Base-by-base conservation (phyloP, 2,329 filamentous ascomycete species). In the Colletotrichum ledebouriae region DNA sequence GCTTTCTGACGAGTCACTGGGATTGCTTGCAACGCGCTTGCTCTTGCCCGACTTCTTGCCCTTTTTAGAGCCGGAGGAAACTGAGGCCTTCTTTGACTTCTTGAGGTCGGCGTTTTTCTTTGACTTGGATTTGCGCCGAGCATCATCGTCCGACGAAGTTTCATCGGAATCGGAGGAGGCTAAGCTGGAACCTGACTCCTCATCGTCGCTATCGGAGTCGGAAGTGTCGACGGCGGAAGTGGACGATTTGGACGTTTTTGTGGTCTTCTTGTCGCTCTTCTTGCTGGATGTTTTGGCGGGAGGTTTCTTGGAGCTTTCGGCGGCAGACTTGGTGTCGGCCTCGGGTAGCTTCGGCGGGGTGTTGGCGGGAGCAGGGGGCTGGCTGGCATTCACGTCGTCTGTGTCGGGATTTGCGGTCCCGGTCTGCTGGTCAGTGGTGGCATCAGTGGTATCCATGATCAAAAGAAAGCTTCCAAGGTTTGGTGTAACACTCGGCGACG, bases 1-100 rank as follows among this genome's bases (percentile, higher is more conserved):
- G 5, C 39, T 46, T 22, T 13, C 22, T 13, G 57, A 33, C 2
- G 49, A 52, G 33, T 52, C 49, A 10, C 7, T 13, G 22, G 47
- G 7, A 39, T 39, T 39, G 37, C 13, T 29, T 29, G 6, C 37
- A 15, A 15, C 37, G 37, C 10, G 37, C 12, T 39, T 39, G 53
- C 46, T 37, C 22, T 53, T 64, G 17, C 58, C 46, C 4, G 42
- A 17, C 7, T 66, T 68, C 41, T 66, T 68, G 22, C 7, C 41
- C n/a, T 58, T 55, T 2, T 34, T 59, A 9, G 25, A 17, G 3
- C 29, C 25, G 7, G 29, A 34, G 25, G 39, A 12, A 5, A 5
- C 3, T 13, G 44, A 44, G 4, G 42, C 13, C 15, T 66, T 68
- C 41, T 66, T 68, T 13, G 11, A 50, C 12, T 58, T 55, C 4